Evolutionary conservation across 2,329 filamentous ascomycete species (phyloP).

Genomic region (Exophiala phaeomuriformis): DNA sequence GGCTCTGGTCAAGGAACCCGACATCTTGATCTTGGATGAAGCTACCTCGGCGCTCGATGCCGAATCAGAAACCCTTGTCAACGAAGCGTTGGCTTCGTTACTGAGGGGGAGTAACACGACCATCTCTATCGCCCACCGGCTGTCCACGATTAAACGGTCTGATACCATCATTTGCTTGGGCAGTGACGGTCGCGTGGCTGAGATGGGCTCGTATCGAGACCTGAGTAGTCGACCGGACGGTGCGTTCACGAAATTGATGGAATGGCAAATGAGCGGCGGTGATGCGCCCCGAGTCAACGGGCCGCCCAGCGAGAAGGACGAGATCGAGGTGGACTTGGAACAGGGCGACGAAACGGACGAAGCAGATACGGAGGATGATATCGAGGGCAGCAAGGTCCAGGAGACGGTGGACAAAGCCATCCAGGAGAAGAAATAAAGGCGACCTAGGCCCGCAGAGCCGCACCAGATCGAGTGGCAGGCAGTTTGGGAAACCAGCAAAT

Average conservation of each 20-base stretch:
- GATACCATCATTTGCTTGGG: constrained; percentile 91
- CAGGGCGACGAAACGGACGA: constrained; percentile 31
- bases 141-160: constrained; percentile 93
- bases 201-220: constrained; percentile 75
- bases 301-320: constrained; percentile 44
- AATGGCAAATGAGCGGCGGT: constrained; percentile 93
- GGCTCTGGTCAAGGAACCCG: constrained; percentile 87
- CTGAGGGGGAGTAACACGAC: constrained; percentile 87
- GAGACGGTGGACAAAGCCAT: constrained; percentile 17
- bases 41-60: constrained; percentile 93
- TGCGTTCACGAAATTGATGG: constrained; percentile 92
- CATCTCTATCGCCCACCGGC: constrained; percentile 90
- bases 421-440: constrained; percentile 12
- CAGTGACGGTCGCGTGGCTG: constrained; percentile 78
- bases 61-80: constrained; percentile 93
- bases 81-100: constrained; percentile 73
- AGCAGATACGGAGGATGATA: constrained; percentile 30
- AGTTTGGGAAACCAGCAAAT: not conserved
- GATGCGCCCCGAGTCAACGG: constrained; percentile 41
- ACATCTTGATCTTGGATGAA: constrained; percentile 94
- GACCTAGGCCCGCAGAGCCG: not conserved
- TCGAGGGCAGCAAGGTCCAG: constrained; percentile 20
- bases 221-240: constrained; percentile 67
- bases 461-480: not conserved
- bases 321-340: constrained; percentile 41